Percentiles rank a stretch among this genome's conserved stretches.
Evolutionary conservation across 1,139 yeast genomes (phyloP).

Genomic region (Taphrina confusa): DNA sequence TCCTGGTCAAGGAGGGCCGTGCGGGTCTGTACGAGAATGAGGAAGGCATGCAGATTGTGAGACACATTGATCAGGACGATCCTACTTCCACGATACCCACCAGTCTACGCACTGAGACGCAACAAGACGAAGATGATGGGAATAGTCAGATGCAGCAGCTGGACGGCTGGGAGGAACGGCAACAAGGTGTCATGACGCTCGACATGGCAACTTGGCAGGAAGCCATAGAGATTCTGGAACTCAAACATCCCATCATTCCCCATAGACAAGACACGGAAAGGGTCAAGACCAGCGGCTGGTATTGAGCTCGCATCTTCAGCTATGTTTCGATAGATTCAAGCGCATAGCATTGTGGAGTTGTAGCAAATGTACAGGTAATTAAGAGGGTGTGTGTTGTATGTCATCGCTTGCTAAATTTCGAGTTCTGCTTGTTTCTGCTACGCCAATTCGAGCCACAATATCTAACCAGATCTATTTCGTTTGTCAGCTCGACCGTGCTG

Average conservation of each 20-base stretch:
- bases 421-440: no score
- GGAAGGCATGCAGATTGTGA: conserved; percentile 53
- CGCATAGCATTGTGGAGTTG: no score
- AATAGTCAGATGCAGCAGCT: neutral
- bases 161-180: conserved; percentile 29
- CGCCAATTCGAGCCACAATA: neutral
- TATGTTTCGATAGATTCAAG: no score
- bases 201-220: conserved; percentile 27
- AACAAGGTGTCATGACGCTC: conserved; percentile 31
- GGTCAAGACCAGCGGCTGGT: conserved; percentile 25
- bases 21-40: conserved; percentile 54
- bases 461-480: conserved; percentile 1
- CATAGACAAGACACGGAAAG: conserved; percentile 20
- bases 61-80: conserved; percentile 27
- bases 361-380: no score
- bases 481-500: neutral
- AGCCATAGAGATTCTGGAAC: conserved; percentile 25
- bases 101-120: neutral
- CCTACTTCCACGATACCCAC: conserved; percentile 23
- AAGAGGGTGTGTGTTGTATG: no score
- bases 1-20: conserved; percentile 72
- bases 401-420: conserved; percentile 3
- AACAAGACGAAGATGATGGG: neutral
- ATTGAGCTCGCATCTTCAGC: no score
- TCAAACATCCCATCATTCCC: conserved; percentile 15